These are phyloP conservation scores for Populus ilicifolia DNA, from an alignment of 345 rosid genomes.

Conservation along the genomic window DNA sequence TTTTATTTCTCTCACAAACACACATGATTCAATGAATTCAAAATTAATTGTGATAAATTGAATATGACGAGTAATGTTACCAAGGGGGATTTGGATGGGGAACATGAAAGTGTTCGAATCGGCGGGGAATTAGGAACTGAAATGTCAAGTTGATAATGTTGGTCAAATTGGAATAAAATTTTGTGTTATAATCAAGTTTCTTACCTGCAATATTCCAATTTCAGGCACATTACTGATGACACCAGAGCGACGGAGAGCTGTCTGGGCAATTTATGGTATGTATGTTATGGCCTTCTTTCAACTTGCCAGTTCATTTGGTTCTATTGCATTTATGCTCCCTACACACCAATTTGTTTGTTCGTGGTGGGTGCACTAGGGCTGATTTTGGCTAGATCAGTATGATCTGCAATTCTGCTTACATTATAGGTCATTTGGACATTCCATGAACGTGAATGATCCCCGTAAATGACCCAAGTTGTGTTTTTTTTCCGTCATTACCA, in stretches of 20 bases:
- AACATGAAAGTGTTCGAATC: too few relatives aligned
- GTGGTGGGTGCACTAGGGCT: too few relatives aligned
- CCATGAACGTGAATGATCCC: not conserved
- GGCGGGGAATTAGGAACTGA: too few relatives aligned
- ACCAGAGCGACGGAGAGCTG: conserved; percentile 43
- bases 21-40: too few relatives aligned
- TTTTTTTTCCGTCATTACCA: too few relatives aligned
- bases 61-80: too few relatives aligned
- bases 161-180: not conserved
- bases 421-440: not conserved
- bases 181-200: not conserved
- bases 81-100: too few relatives aligned
- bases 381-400: not conserved
- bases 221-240: conserved; percentile 56
- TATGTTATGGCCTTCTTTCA: not conserved
- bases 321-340: not conserved
- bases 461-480: not conserved
- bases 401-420: not conserved
- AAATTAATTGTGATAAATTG: too few relatives aligned
- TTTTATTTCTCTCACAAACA: too few relatives aligned
- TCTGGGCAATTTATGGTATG: conserved; percentile 63
- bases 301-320: not conserved
- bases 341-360: too few relatives aligned
- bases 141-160: too few relatives aligned
- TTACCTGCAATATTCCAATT: not conserved